Evolutionary conservation across 371 early-diverging fungal species (phyloP).

Genomic region (Chytridium lagenaria): DNA sequence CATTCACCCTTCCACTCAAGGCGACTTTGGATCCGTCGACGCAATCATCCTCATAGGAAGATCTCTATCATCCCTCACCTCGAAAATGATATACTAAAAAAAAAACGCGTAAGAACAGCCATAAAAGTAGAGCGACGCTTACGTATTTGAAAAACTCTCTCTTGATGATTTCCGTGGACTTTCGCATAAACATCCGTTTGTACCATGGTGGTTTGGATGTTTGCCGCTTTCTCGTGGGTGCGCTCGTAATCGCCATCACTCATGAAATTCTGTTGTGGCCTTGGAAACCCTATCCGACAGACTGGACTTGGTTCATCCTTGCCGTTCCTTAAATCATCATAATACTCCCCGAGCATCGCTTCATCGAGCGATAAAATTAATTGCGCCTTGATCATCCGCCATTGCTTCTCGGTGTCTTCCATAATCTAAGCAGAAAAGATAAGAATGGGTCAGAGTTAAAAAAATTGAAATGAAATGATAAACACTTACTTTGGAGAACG

Average conservation of each 20-base stretch:
- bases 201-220: neutral
- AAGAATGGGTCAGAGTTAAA: too few species aligned
- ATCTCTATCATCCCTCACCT: neutral
- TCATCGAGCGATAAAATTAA: neutral
- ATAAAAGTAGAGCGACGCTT: too few species aligned
- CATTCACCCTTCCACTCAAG: neutral
- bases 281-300: constrained; percentile 2
- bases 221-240: neutral
- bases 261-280: neutral
- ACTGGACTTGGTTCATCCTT: neutral
- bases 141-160: too few species aligned
- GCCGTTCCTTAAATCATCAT: neutral
- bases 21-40: neutral
- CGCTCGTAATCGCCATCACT: neutral
- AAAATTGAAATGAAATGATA: neutral
- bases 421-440: neutral
- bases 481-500: constrained; percentile 19
- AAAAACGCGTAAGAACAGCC: too few species aligned
- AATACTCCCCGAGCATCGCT: neutral
- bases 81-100: neutral
- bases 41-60: constrained; percentile 5
- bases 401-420: constrained; percentile 9
- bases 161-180: too few species aligned
- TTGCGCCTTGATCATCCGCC: constrained; percentile 2
- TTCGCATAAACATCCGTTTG: neutral